Evolutionary conservation across 495 filamentous ascomycete species (phyloP).

Genomic region (Neurospora sublineolata): DNA sequence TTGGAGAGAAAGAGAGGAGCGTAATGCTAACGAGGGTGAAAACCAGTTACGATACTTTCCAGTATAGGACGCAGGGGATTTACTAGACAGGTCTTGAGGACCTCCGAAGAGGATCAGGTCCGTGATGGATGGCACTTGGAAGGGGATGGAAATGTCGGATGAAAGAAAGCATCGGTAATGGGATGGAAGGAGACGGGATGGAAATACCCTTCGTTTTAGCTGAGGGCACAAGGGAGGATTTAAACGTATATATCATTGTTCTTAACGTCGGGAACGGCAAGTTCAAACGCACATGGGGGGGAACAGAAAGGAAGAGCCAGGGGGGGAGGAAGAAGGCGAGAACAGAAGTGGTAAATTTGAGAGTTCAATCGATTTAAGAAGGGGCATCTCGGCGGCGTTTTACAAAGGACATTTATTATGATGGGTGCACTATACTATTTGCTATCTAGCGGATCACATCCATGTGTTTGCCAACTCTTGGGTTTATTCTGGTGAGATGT

Average conservation of each 20-base stretch:
- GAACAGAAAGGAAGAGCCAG: not conserved
- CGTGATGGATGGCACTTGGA: not conserved
- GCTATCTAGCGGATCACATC: not conserved
- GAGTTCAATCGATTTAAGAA: not conserved
- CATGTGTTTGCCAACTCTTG: not conserved
- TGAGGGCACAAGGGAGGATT: not conserved
- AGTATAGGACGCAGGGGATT: constrained; percentile 70
- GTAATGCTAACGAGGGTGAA: constrained; percentile 3
- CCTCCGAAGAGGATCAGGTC: not conserved
- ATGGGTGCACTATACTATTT: not conserved
- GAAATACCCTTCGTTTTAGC: not conserved
- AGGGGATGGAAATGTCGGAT: not conserved
- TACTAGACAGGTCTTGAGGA: constrained; percentile 32
- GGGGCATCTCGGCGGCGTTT: not conserved
- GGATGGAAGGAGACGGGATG: not conserved
- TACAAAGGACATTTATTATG: not conserved
- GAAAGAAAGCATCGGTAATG: not conserved
- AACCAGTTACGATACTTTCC: constrained; percentile 65
- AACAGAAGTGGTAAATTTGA: not conserved
- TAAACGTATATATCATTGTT: not conserved
- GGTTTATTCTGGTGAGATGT: not conserved
- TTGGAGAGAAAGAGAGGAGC: not conserved
- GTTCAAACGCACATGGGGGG: not conserved
- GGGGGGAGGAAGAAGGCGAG: not conserved
- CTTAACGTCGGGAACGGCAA: not conserved